Evolutionary conservation across 2,329 filamentous ascomycete genomes (phyloP), one percentile per base, ranked within the genome.

Genomic region (Aspergillus caelatus): DNA sequence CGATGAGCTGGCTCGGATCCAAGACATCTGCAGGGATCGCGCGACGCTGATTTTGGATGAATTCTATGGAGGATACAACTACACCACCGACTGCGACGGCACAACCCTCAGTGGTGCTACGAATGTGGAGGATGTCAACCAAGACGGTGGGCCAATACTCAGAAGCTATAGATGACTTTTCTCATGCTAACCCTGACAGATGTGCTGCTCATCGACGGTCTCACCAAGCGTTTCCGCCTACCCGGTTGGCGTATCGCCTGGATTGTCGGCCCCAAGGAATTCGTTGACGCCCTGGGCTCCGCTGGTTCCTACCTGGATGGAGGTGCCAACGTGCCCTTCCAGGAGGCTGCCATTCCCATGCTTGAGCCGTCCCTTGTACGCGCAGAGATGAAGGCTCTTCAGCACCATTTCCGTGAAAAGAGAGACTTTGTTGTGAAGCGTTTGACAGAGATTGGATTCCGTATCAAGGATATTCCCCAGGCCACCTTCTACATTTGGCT

Each of bases 1-100:
- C 76, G 91, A 92, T 0, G 91, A 97, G 78, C 84, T 98, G 66
- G 89, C 91, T 21, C 87, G 94, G 79, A 97, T 97, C 72, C 94
- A 98, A 78, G 92, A 97, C 74, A 90, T 97, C 71, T 96, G 93
- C 83, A 89, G 93, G 74, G 92, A 93, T 69, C 89, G 93, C 60
- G 93, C 93, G 3, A 98, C 94, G 0, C 84, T 98, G 61, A 94
- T 98, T 77, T 92, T 94, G 81, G 94, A 98, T 75, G 94, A 98
- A 80, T 98, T 98, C 84, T 98, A 98, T 82, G 89, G 89, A 12
- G 93, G 94, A 26, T 98, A 97, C 84, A 97, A 97, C 81, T 98
- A 98, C 82, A 96, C 92, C 41, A 92, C 88, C 70, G 85, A 93
- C 81, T 98, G 94, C 77, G 94, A 97, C 74, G 94, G 94, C 45